Evolutionary conservation across 495 filamentous ascomycete species (phyloP).

Genomic region (Aspergillus hancockii): DNA sequence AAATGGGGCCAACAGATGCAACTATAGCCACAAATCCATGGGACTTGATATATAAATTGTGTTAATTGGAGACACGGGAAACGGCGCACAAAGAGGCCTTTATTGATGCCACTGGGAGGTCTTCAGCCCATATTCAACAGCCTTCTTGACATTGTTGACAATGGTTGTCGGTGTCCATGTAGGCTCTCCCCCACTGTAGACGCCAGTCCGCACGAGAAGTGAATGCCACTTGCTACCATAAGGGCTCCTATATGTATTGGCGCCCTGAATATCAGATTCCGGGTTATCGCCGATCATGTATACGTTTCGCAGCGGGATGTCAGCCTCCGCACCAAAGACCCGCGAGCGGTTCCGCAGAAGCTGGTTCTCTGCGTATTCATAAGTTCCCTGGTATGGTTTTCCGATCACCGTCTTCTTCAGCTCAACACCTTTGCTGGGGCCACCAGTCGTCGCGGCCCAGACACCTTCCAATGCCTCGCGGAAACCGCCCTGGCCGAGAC

Average conservation of each 20-base stretch:
- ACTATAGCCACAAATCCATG: slow-evolving; percentile 7
- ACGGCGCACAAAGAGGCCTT: not conserved
- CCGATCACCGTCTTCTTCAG: slow-evolving; percentile 73
- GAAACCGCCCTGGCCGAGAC: slow-evolving; percentile 93
- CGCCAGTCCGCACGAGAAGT: slow-evolving; percentile 82
- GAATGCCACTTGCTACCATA: slow-evolving; percentile 73
- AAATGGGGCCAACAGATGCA: not conserved
- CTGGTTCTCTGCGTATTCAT: slow-evolving; percentile 77
- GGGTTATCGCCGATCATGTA: slow-evolving; percentile 99
- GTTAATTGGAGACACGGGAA: slow-evolving; percentile 8
- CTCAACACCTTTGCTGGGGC: slow-evolving; percentile 51
- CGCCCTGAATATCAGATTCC: slow-evolving; percentile 87
- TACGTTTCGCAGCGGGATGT: slow-evolving; percentile 59
- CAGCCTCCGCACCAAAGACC: slow-evolving; percentile 35
- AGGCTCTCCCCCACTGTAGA: slow-evolving; percentile 63
- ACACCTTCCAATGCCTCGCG: slow-evolving; percentile 75
- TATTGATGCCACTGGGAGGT: slow-evolving; percentile 40
- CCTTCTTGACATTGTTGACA: slow-evolving; percentile 67
- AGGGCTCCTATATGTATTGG: slow-evolving; percentile 69
- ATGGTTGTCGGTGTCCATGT: slow-evolving; percentile 57
- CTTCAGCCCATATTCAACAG: slow-evolving; percentile 64
- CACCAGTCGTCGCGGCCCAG: slow-evolving; percentile 73
- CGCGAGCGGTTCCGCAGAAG: slow-evolving; percentile 61
- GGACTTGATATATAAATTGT: not conserved
- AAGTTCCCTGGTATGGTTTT: slow-evolving; percentile 78